Evolutionary conservation across 257 asterid genomes (phyloP).

Genomic region (Coffea eugenioides): DNA sequence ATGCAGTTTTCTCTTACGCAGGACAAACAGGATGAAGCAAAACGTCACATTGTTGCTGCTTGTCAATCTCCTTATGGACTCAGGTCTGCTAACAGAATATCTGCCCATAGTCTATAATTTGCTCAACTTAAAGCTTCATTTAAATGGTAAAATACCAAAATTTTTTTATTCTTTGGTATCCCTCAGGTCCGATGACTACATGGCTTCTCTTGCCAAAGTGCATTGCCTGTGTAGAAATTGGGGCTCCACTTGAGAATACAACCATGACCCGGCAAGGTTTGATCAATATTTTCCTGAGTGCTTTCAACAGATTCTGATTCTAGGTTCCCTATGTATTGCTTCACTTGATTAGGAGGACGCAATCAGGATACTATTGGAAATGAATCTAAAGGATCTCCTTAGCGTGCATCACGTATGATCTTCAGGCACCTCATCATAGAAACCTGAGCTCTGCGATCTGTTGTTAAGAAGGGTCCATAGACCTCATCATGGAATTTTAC

Average conservation of each 20-base stretch:
- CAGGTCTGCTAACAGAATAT: conserved; percentile 36
- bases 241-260: conserved; percentile 27
- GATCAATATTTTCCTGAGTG: background rate
- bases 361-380: background rate
- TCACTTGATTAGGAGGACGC: background rate
- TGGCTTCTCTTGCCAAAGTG: conserved; percentile 88
- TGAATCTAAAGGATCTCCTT: background rate
- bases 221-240: conserved; percentile 77
- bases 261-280: background rate
- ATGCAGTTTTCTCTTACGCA: conserved; percentile 30
- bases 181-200: conserved; percentile 77
- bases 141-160: background rate
- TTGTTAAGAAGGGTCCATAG: too few species aligned
- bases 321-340: background rate
- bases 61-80: conserved; percentile 74
- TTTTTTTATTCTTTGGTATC: background rate
- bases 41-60: conserved; percentile 61
- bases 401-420: background rate
- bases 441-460: too few species aligned
- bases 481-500: too few species aligned
- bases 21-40: conserved; percentile 62
- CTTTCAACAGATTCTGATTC: background rate
- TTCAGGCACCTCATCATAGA: too few species aligned
- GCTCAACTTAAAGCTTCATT: background rate
- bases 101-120: background rate